These are phyloP conservation scores for Saposhnikovia divaricata DNA, from an alignment of 129 eudicot species.

Conservation along the genomic window DNA sequence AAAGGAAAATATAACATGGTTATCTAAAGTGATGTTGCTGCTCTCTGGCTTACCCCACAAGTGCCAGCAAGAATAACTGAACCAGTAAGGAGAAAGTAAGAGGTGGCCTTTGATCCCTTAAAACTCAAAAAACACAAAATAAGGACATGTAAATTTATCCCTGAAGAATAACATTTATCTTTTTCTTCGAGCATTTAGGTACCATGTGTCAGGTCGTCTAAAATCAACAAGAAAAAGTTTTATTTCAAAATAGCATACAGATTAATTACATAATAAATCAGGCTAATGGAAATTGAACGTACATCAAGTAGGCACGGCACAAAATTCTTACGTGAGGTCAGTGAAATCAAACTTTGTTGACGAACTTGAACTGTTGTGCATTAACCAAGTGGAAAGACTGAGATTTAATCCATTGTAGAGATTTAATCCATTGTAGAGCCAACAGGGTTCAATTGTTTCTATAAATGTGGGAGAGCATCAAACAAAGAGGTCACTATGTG, in stretches of 20 bases:
- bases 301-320: constrained; percentile 1
- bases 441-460: constrained; percentile 24
- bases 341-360: constrained; percentile 59
- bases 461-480: constrained; percentile 11
- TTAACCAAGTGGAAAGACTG: constrained; percentile 21
- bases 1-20: too few species aligned
- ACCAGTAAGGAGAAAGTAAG: too few species aligned
- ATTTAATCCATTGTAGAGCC: constrained; percentile 18
- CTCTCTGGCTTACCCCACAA: too few species aligned
- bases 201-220: constrained; percentile 95
- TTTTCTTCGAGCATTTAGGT: constrained; percentile 82
- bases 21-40: too few species aligned
- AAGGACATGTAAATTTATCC: too few species aligned
- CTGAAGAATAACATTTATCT: constrained; percentile 68
- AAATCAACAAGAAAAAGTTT: constrained; percentile 12
- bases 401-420: too few species aligned
- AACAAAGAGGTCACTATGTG: constrained; percentile 1
- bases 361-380: constrained; percentile 41
- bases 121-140: too few species aligned
- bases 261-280: background rate
- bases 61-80: too few species aligned
- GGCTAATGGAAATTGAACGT: background rate
- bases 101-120: too few species aligned
- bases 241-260: background rate
- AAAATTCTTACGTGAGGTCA: constrained; percentile 82